Percentiles rank a stretch among this genome's conserved stretches.
phyloP scores from a whole-genome alignment of 1,284 basidiomycete species.

The Ustanciosporium gigantosporum region DNA sequence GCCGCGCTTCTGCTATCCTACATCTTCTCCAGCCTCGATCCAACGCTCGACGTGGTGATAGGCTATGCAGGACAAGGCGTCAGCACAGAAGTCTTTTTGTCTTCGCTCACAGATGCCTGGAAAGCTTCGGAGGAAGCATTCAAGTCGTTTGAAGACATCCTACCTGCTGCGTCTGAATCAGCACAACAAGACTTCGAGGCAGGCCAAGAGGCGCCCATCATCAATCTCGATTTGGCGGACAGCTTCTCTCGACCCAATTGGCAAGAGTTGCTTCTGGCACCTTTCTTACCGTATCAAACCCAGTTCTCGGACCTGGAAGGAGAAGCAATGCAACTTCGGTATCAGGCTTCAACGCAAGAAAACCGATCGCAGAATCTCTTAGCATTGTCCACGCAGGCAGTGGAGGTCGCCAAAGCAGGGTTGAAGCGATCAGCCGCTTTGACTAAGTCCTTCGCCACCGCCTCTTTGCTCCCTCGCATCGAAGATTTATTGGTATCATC shows the following conservation, averaged over 20 bases:
- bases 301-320: constrained; percentile 25
- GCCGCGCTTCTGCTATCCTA: constrained; percentile 18
- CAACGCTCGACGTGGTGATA: constrained; percentile 13
- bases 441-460: constrained; percentile 24
- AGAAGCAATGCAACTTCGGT: constrained; percentile 24
- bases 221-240: background rate
- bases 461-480: constrained; percentile 9
- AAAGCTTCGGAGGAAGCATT: constrained; percentile 21
- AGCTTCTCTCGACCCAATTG: background rate
- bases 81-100: constrained; percentile 21
- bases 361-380: too few relatives aligned
- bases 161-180: background rate
- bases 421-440: constrained; percentile 9
- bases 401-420: constrained; percentile 10
- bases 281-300: constrained; percentile 29
- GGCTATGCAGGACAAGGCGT: constrained; percentile 8
- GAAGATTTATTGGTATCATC: constrained; percentile 10
- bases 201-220: constrained; percentile 1
- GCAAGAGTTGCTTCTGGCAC: constrained; percentile 12
- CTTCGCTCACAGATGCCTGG: constrained; percentile 15
- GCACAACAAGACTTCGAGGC: constrained; percentile 11
- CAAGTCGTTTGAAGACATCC: constrained; percentile 2
- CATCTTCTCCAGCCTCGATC: constrained; percentile 21
- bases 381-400: constrained; percentile 1
- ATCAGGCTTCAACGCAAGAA: too few relatives aligned